Conservation (phyloP, 1,139 yeast genomes). For the Blastobotrys buckinghamii region DNA sequence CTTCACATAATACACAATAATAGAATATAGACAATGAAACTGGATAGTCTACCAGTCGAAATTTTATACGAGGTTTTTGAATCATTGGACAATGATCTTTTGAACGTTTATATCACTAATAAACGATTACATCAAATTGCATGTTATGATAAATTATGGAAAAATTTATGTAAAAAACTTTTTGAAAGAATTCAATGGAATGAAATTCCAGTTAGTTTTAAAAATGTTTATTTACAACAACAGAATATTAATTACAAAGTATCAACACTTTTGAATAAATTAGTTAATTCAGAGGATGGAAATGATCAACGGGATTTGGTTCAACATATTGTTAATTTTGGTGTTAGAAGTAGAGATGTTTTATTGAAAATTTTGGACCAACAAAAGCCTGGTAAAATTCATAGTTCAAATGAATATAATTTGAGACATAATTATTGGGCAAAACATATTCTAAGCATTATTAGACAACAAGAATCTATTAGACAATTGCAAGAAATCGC, state of each 20-base stretch:
- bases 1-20: too few species aligned
- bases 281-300: neutral
- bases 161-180: conserved; percentile 5
- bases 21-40: neutral
- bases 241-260: conserved; percentile 11
- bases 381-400: conserved; percentile 5
- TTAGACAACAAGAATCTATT: conserved; percentile 9
- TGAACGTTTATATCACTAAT: conserved; percentile 8
- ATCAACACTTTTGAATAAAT: neutral
- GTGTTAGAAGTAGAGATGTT: conserved; percentile 9
- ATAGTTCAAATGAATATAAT: neutral
- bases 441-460: conserved; percentile 5
- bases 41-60: conserved; percentile 13
- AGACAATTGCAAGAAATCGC: conserved; percentile 9
- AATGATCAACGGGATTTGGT: neutral
- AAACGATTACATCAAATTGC: conserved; percentile 1
- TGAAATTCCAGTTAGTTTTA: conserved; percentile 3
- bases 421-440: conserved; percentile 6
- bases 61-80: conserved; percentile 7
- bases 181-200: conserved; percentile 9
- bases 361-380: conserved; percentile 8
- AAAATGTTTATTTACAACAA: conserved; percentile 8
- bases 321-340: conserved; percentile 6
- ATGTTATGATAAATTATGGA: conserved; percentile 11
- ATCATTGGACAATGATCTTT: conserved; percentile 7